Base-by-base conservation (phyloP, 1,284 basidiomycete species). In the Amylostereum areolatum region DNA sequence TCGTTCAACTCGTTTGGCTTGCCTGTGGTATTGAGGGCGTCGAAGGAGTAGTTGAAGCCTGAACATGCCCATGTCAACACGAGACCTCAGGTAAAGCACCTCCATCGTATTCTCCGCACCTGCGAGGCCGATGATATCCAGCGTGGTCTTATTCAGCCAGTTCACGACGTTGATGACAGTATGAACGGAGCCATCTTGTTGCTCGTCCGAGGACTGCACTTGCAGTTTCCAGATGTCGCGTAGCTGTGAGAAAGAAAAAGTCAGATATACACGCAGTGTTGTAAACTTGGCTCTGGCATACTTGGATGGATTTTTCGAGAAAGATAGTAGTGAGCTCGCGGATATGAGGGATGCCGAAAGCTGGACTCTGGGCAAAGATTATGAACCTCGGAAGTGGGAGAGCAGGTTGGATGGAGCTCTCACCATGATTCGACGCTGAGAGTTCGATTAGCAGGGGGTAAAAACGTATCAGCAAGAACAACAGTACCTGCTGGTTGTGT, bases 111-210 rank as follows among this genome's bases (percentile, higher is more conserved):
- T 24, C 9, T 11, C 27, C 50, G 24, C 43, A 59, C 75, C 76
- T 0, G 76, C 74, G 3, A 71, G 54, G 4, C 76, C 75, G 45
- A 80, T 78, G 10, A 77, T 66, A 51, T 79, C 77, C 30, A 79
- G 60, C 0, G 77, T 76, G 4, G 67, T 63, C 47, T 68, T 67
- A n/a, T 62, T 68, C 7, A 79, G 60, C 64, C 69, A 74, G 5
- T 59, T 55, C 34, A 72, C 57, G 2, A 72, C 64, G 48, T 80
- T 72, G 18, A 76, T 60, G 43, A 61, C 12, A n/a, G 41, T 28
- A 25, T 5, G 12, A 42, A 51, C 47, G 3, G 34, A 35, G 5
- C 50, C 55, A 29, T 51, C 52, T 11, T 44, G 24, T 9, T 35
- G 31, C 12, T 18, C 9, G 27, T 18, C 18, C 18, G 40, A 12